Percentiles rank a stretch among this genome's conserved stretches.
Evolutionary conservation across 805 yeast species (phyloP).

Genomic region (Ogataea nonfermentans): DNA sequence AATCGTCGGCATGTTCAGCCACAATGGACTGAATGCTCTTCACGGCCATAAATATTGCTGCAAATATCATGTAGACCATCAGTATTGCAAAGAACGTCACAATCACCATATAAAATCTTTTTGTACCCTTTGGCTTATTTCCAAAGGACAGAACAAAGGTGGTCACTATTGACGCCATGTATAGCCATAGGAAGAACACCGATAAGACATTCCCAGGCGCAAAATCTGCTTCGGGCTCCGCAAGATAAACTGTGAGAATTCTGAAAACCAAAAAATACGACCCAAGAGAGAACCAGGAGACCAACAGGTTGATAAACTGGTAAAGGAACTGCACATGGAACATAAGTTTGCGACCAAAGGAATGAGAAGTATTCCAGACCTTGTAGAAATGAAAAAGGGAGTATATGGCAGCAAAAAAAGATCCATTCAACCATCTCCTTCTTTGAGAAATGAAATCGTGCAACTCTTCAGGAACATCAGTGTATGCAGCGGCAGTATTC

Average conservation of each 20-base stretch:
- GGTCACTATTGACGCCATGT: slow-evolving; percentile 73
- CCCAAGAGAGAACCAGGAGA: slow-evolving; percentile 91
- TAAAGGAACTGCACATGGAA: slow-evolving; percentile 78
- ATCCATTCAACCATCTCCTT: slow-evolving; percentile 96
- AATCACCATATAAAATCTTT: slow-evolving; percentile 69
- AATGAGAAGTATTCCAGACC: slow-evolving; percentile 79
- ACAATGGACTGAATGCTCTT: slow-evolving; percentile 46
- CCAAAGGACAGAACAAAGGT: slow-evolving; percentile 92
- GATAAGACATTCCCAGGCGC: slow-evolving; percentile 75
- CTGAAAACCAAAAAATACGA: slow-evolving; percentile 88
- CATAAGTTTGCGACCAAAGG: slow-evolving; percentile 60
- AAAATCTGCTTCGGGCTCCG: slow-evolving; percentile 57
- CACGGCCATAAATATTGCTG: slow-evolving; percentile 79
- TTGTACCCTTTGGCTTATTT: slow-evolving; percentile 90
- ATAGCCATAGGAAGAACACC: slow-evolving; percentile 80
- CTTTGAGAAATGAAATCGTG: slow-evolving; percentile 89
- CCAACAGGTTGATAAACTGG: slow-evolving; percentile 68
- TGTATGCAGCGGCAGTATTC: slow-evolving; percentile 84
- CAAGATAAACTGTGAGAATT: slow-evolving; percentile 78
- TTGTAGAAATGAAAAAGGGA: slow-evolving; percentile 74
- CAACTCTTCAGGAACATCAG: slow-evolving; percentile 90
- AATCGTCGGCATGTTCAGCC: slow-evolving; percentile 36
- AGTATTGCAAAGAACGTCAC: slow-evolving; percentile 79
- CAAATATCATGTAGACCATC: slow-evolving; percentile 87
- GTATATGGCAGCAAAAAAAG: slow-evolving; percentile 91